Evolutionary conservation across 495 filamentous ascomycete genomes (phyloP).

Genomic region (Aspergillus sclerotioniger): DNA sequence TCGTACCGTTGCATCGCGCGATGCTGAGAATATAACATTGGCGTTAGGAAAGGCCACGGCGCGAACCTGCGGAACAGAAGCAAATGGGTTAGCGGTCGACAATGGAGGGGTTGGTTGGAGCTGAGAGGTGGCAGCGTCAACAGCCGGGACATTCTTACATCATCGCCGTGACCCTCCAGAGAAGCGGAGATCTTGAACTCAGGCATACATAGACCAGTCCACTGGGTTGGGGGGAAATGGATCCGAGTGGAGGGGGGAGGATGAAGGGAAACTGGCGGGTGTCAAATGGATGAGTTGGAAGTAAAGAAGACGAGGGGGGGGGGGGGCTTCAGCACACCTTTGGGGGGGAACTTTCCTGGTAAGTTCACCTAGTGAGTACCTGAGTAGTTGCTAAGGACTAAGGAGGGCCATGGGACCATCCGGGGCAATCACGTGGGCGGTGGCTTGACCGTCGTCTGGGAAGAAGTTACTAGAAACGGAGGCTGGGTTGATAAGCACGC

Average conservation of each 20-base stretch:
- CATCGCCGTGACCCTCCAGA: conserved; percentile 75
- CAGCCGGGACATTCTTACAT: conserved; percentile 57
- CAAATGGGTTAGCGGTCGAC: conserved; percentile 15
- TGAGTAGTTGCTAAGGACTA: conserved; percentile 5
- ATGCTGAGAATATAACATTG: conserved; percentile 75
- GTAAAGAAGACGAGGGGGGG: not conserved
- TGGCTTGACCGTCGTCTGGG: conserved; percentile 1
- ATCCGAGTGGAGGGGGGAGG: not conserved
- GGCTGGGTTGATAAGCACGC: conserved; percentile 5
- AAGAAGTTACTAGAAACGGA: conserved; percentile 20
- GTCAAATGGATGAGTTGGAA: not conserved
- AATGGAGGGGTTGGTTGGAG: conserved; percentile 10
- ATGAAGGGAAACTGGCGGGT: not conserved
- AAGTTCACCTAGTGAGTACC: conserved; percentile 4
- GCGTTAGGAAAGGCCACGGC: conserved; percentile 76
- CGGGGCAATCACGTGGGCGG: conserved; percentile 20
- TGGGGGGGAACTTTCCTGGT: conserved; percentile 2
- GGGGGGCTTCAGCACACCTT: not conserved
- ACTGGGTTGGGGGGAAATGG: not conserved
- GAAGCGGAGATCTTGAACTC: conserved; percentile 81
- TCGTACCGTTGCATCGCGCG: conserved; percentile 86
- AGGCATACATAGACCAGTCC: conserved; percentile 47
- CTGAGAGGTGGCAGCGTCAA: conserved; percentile 15
- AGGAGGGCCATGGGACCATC: not conserved
- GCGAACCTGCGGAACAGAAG: conserved; percentile 65